phyloP scores from a whole-genome alignment of 768 basidiomycete genomes.

The Suillus occidentalis region DNA sequence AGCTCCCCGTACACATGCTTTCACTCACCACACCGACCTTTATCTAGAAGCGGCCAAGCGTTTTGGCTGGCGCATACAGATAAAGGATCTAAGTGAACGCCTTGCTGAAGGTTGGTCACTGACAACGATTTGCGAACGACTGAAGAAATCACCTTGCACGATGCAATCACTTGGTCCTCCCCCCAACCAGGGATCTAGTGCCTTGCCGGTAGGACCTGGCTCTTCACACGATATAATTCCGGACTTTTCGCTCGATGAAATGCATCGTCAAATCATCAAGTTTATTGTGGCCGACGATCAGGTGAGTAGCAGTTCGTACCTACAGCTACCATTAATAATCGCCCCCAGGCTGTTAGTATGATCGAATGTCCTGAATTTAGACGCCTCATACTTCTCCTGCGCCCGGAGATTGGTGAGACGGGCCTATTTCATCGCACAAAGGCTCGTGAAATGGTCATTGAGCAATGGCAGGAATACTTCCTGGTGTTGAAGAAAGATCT shows the following conservation, averaged over 20 bases:
- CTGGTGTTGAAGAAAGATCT: conserved; percentile 21
- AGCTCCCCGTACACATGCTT: background rate
- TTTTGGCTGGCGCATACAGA: background rate
- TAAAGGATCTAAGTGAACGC: background rate
- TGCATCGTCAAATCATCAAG: no score
- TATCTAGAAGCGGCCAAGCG: background rate
- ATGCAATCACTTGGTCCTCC: background rate
- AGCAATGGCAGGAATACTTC: conserved; percentile 23
- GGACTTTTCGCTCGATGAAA: no score
- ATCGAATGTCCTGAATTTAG: conserved; percentile 27
- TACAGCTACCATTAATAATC: background rate
- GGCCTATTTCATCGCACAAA: conserved; percentile 29
- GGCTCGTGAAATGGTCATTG: conserved; percentile 20
- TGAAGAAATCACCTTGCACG: background rate
- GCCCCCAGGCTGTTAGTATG: conserved; percentile 5
- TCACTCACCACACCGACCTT: background rate
- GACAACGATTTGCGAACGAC: background rate
- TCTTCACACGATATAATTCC: no score
- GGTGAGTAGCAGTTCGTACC: background rate
- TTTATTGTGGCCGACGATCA: no score
- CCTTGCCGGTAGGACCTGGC: background rate
- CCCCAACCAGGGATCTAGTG: background rate
- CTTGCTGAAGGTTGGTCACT: background rate
- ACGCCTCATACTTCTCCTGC: conserved; percentile 23
- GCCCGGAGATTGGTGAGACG: conserved; percentile 20